phyloP scores from a whole-genome alignment of 208 protist species.

The Porcisia hertigi region DNA sequence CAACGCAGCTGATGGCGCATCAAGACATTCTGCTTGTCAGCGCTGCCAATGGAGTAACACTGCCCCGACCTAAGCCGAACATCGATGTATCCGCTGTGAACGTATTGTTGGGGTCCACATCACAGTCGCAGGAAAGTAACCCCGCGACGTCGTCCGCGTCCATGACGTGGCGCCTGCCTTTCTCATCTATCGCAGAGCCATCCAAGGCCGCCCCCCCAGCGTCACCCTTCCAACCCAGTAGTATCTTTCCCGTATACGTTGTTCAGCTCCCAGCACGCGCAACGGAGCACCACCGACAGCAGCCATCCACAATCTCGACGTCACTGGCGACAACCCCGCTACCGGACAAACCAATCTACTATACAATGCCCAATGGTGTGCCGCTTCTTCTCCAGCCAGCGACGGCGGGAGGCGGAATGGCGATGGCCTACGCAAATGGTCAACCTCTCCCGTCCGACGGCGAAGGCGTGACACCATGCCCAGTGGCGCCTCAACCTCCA shows the following conservation, averaged over 20 bases:
- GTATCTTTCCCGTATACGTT: conserved; percentile 1
- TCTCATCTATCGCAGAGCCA: background rate
- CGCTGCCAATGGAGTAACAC: background rate
- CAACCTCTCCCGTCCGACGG: conserved; percentile 10
- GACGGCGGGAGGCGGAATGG: conserved; percentile 13
- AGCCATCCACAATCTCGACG: background rate
- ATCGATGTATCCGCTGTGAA: conserved; percentile 8
- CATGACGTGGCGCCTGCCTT: background rate
- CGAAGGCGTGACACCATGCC: background rate
- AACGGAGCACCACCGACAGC: conserved; percentile 9
- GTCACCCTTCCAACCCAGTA: background rate
- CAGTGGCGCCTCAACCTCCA: background rate
- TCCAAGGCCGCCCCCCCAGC: background rate
- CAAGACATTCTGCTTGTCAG: background rate
- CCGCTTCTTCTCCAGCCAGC: conserved; percentile 28
- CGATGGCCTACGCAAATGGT: conserved; percentile 13
- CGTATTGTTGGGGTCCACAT: background rate
- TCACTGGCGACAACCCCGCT: background rate
- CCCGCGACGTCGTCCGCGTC: background rate
- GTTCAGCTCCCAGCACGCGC: background rate
- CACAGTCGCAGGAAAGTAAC: conserved; percentile 7
- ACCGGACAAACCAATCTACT: conserved; percentile 24
- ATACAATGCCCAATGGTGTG: conserved; percentile 25
- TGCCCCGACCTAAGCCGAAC: background rate
- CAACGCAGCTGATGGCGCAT: background rate